Base-by-base conservation (phyloP, 805 yeast genomes). In the Barnettozyma salicaria region DNA sequence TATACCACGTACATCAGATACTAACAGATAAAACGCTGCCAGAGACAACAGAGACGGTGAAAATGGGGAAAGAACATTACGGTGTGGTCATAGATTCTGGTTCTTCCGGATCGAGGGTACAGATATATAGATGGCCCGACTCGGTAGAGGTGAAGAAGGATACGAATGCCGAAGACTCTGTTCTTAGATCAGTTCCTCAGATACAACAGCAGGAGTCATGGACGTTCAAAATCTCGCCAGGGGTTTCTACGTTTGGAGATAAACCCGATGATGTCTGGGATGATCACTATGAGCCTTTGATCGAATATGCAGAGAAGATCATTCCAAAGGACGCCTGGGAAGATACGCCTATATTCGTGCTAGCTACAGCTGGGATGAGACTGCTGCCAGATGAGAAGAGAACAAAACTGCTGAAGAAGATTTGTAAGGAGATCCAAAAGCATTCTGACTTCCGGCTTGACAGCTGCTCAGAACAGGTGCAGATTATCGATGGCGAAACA, bases 341-440 rank as follows among this genome's bases (percentile, higher is more conserved):
- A 1, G 72, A 74, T 5, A 90, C 97, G 0, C 97, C 98, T 0
- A 71, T 92, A 1, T 92, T 78, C 48, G 74, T 92, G n/a, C 75
- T 85, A 48, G 95, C 97, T 4, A 92, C 98, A 0, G 98, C 98
- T 5, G 98, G 98, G 2, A 87, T 92, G 95, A 71, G 98, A 44
- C 62, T 92, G 28, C 55, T 90, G 30, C 75, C 81, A 0, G 65
- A 67, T 23, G 56, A 61, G 13, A 72, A 74, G 32, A 79, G 78
- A 43, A 52, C 65, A 7, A 63, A 56, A 25, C 68, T 92, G 3
- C 60, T 90, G 29, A 47, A 61, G 9, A 70, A 73, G 36, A 74
- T 87, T 0, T 90, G 97, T 58, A 39, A 58, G 7, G 59, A 67
- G 7, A 61, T 90, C 21, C 62, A 64, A 37, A 56, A 67, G 13